Evolutionary conservation across 306 rosid species (phyloP), one percentile per base, ranked within the genome.

Genomic region (Cicer yamashitae): DNA sequence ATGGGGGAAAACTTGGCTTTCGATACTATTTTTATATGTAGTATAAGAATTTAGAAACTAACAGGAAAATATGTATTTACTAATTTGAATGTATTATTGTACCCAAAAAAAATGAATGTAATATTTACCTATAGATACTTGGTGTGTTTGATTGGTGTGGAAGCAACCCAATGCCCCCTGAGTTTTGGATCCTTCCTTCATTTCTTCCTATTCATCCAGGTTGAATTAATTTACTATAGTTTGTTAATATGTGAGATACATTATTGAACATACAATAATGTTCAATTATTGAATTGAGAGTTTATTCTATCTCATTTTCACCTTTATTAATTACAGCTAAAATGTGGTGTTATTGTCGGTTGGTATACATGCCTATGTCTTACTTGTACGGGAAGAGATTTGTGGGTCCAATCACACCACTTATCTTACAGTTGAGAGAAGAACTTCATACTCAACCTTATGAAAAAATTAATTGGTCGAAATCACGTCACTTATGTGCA

Each of bases 1-100:
- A 0, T 93, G 98, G 98, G 98, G 98, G 5, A 93, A 93, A 83
- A 83, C 92, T 4, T 92, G 96, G 97, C 92, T 92, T 61, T 90
- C 96, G 80, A 94, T 91, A 84, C 8, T 20, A 1, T 1, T 12
- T n/a, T 78, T 58, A 45, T 18, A 73, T 20, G 15, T 10, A 62
- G 4, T 5, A 46, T 15, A 15, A 11, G 25, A 12, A 64, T 18
- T 64, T 8, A 7, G 3, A 59, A 13, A 20, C 7, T 45, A 52
- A 30, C 8, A 11, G 2, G 10, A 30, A 41, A 14, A 2, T 40
- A 9, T 34, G 14, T 46, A 10, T 73, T 57, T 66, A n/a, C 4
- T 74, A 9, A 62, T 57, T 10, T 22, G 38, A 11, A 56, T 41
- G n/a, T 57, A 41, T 59, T 37, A 0, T 74, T 8, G 6, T 30